Evolutionary conservation across 2,329 filamentous ascomycete genomes (phyloP).

Genomic region (Xylariaceae sp.): DNA sequence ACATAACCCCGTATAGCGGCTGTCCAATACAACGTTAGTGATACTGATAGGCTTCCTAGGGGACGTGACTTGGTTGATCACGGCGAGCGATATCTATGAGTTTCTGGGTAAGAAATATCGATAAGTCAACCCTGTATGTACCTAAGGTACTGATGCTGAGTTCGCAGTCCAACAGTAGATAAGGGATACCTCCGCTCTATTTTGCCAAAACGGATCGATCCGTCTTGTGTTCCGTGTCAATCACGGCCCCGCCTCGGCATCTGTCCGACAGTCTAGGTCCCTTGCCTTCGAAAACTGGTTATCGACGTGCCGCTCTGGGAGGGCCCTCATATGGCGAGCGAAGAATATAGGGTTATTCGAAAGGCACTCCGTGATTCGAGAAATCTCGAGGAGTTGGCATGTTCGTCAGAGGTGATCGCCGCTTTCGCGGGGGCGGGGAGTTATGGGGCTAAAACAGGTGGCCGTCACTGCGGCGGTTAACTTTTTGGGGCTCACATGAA

Average conservation of each 20-base stretch:
- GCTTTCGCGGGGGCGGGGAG: background rate
- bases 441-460: background rate
- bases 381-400: background rate
- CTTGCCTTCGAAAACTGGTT: background rate
- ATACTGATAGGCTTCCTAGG: too few species aligned
- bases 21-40: too few species aligned
- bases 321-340: background rate
- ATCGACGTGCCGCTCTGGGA: background rate
- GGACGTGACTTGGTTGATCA: too few species aligned
- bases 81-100: too few species aligned
- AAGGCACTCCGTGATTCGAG: background rate
- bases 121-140: too few species aligned
- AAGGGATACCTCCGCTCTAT: background rate
- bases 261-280: background rate
- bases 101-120: too few species aligned
- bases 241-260: background rate
- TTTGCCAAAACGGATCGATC: background rate
- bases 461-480: background rate
- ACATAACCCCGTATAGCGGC: too few species aligned
- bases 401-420: background rate
- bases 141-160: too few species aligned
- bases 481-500: background rate
- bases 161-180: too few species aligned
- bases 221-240: background rate
- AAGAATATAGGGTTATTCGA: background rate